Conservation (phyloP, 768 basidiomycete species). For the Boletellus sp. region DNA sequence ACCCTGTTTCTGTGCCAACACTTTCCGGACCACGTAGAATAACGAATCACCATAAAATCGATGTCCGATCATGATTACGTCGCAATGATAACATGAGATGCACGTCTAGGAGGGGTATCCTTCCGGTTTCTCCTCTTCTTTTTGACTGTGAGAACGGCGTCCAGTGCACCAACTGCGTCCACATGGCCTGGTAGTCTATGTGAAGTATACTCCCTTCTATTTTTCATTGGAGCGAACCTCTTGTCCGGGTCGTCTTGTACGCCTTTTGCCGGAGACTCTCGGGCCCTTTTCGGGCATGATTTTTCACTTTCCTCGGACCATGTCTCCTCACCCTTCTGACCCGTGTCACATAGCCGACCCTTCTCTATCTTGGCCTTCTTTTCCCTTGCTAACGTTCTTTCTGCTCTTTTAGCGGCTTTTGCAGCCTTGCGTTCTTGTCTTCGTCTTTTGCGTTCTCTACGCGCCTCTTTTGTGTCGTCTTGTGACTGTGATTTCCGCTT, state of each 20-base stretch:
- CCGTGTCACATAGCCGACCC: neutral
- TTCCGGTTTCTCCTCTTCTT: slow-evolving; percentile 23
- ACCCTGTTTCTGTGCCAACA: slow-evolving; percentile 11
- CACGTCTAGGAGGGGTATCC: slow-evolving; percentile 11
- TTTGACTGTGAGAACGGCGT: slow-evolving; percentile 2
- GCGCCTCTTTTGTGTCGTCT: slow-evolving; percentile 14
- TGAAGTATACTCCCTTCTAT: slow-evolving; percentile 5
- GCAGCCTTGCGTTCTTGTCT: slow-evolving; percentile 22
- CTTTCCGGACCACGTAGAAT: slow-evolving; percentile 26
- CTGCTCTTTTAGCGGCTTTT: slow-evolving; percentile 12
- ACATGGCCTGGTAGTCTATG: neutral
- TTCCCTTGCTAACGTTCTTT: neutral
- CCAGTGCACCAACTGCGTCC: neutral
- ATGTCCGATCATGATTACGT: slow-evolving; percentile 7
- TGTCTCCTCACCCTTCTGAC: neutral
- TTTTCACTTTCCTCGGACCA: neutral
- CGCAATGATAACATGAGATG: neutral
- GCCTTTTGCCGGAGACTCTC: slow-evolving; percentile 6
- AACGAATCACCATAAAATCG: slow-evolving; percentile 14
- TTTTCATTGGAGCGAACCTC: neutral
- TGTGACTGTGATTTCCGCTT: slow-evolving; percentile 10
- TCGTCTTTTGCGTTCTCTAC: slow-evolving; percentile 21
- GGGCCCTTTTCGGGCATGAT: slow-evolving; percentile 4
- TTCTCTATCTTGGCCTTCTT: neutral
- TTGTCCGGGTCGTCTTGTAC: slow-evolving; percentile 1